phyloP scores from a whole-genome alignment of 805 yeast genomes.

The Sporopachydermia quercuum region DNA sequence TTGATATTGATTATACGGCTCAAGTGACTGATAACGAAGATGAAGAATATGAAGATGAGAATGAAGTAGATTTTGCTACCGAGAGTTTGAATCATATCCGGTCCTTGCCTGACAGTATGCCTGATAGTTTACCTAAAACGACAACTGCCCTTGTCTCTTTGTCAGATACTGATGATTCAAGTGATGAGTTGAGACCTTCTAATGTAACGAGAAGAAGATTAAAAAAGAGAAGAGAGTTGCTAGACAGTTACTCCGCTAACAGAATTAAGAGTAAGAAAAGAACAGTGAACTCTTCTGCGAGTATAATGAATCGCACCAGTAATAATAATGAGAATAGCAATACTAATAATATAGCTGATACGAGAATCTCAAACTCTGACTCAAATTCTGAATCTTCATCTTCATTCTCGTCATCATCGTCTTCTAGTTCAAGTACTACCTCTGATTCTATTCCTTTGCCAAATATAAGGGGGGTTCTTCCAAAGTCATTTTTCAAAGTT shows the following conservation, averaged over 20 bases:
- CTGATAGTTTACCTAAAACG: no score
- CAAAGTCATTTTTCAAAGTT: background rate
- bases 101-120: no score
- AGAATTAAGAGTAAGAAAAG: background rate
- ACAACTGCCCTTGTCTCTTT: background rate
- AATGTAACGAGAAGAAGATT: background rate
- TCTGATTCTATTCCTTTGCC: no score
- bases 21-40: background rate
- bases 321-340: no score
- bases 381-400: background rate
- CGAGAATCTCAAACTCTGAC: no score
- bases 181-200: conserved; percentile 1
- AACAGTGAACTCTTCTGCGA: background rate
- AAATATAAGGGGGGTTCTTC: background rate
- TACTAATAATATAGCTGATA: no score
- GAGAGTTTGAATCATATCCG: no score
- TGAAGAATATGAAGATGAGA: background rate
- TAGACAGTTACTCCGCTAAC: background rate
- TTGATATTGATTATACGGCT: background rate
- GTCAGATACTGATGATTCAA: background rate
- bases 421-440: no score
- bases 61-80: background rate
- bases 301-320: no score
- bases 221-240: no score
- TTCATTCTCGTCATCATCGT: background rate